Evolutionary conservation across 1,284 basidiomycete species (phyloP).

Genomic region (Cryptococcus sp.): DNA sequence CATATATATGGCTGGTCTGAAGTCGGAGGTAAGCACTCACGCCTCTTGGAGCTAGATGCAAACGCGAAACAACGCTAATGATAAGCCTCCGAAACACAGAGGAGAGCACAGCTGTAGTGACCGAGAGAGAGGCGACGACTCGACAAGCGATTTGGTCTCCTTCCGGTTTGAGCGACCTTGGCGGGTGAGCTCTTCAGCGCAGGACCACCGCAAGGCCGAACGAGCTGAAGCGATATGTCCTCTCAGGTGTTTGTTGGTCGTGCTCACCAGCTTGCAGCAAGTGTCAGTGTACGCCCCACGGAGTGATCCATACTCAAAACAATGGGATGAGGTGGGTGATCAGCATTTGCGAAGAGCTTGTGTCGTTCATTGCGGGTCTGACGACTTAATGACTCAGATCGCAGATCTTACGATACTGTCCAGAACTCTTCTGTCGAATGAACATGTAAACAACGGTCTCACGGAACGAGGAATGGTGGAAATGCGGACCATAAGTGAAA

Average conservation of each 20-base stretch:
- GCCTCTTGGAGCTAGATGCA: background rate
- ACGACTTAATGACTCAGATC: slow-evolving; percentile 22
- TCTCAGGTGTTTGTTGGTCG: slow-evolving; percentile 36
- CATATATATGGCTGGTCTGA: slow-evolving; percentile 28
- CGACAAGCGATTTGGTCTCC: slow-evolving; percentile 45
- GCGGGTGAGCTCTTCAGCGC: slow-evolving; percentile 27
- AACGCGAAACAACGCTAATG: background rate
- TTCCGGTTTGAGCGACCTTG: slow-evolving; percentile 35
- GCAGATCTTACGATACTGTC: slow-evolving; percentile 34
- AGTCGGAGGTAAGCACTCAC: slow-evolving; percentile 20
- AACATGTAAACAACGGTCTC: slow-evolving; percentile 5
- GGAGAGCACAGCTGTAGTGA: slow-evolving; percentile 25
- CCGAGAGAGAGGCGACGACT: slow-evolving; percentile 28
- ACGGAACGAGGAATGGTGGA: slow-evolving; percentile 24
- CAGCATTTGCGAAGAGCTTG: no score
- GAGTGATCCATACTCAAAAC: slow-evolving; percentile 32
- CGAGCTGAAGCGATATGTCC: slow-evolving; percentile 5
- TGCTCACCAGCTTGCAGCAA: slow-evolving; percentile 30
- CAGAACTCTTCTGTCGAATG: slow-evolving; percentile 14
- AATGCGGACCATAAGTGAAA: slow-evolving; percentile 31
- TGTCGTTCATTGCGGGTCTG: no score
- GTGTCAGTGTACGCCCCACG: slow-evolving; percentile 40
- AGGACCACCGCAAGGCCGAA: no score
- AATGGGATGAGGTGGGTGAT: slow-evolving; percentile 36
- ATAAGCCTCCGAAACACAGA: slow-evolving; percentile 20